Base-by-base conservation (phyloP, 306 rosid genomes). In the Hippophae rhamnoides region DNA sequence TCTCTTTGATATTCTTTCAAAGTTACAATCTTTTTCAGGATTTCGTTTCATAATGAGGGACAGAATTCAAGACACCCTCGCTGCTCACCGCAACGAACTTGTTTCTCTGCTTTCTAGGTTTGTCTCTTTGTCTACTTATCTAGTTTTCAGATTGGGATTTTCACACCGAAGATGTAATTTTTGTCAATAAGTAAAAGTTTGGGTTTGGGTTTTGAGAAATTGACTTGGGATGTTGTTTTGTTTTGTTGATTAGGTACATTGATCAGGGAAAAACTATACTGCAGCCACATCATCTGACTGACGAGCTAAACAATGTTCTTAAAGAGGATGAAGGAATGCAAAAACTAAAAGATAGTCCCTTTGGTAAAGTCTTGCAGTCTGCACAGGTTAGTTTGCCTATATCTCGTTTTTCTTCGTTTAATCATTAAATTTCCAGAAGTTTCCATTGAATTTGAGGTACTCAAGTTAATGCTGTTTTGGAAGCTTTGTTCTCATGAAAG, bases 81-180 rank as follows among this genome's bases (percentile, higher is more conserved):
- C 81, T 43, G 89, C 75, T 74, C 94, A 87, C 69, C 95, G 96
- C 2, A 92, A 92, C 69, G 84, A 87, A 62, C 90, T 87, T 63
- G 72, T 81, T n/a, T 84, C 98, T 56, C 94, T 92, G 12, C 95
- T 92, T 71, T 83, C 93, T 72, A 87, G 98, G 98, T 90, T 67
- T 8, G 6, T 13, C 7, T 1, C 1, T 1, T 4, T 13, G 50
- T 41, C 7, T 54, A 52, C 49, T 51, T 63, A 40, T 47, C 23
- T 23, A 57, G 47, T 40, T 31, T 47, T 7, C 10, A 46, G 50
- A 46, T 10, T 46, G 13, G 13, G 50, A 47, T 47, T 4, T 13
- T 12, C 7, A 5, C 9, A 49, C 4, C 7, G 18, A 12, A 49
- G 53, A 6, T 49, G 53, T 5, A 12, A 49, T 5, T 13, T 6